phyloP scores from a whole-genome alignment of 306 rosid species.

The Lotus japonicus region DNA sequence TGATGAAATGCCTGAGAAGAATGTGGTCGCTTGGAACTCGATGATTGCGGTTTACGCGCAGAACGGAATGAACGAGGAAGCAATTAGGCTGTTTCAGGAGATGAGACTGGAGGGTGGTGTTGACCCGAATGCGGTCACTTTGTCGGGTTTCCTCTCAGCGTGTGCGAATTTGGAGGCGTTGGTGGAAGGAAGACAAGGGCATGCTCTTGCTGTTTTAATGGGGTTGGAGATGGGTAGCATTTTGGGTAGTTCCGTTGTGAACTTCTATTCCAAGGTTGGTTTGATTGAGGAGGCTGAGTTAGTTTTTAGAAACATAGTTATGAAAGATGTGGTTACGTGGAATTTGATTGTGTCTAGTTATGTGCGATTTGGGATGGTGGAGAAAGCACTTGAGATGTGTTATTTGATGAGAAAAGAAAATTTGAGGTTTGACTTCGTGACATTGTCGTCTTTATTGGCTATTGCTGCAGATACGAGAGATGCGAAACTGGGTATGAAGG shows the following conservation, averaged over 20 bases:
- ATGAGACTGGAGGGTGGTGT: constrained; percentile 51
- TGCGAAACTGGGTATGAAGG: constrained; percentile 50
- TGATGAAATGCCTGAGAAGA: constrained; percentile 46
- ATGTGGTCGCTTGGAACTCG: constrained; percentile 71
- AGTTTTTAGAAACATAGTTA: constrained; percentile 39
- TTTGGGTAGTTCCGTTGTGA: constrained; percentile 68
- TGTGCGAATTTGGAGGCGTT: constrained; percentile 50
- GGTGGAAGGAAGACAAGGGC: constrained; percentile 74
- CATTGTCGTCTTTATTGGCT: constrained; percentile 57
- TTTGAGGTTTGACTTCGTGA: constrained; percentile 65
- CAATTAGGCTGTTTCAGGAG: constrained; percentile 38
- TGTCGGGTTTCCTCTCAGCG: constrained; percentile 61
- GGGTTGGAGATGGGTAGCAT: constrained; percentile 52
- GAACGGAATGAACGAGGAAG: constrained; percentile 59
- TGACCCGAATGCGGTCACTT: constrained; percentile 52
- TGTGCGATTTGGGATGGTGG: constrained; percentile 46
- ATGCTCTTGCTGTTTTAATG: constrained; percentile 43
- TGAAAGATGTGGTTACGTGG: constrained; percentile 75
- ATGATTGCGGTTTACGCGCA: constrained; percentile 53
- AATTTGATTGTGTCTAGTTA: constrained; percentile 70
- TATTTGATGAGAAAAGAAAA: constrained; percentile 41
- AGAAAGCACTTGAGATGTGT: constrained; percentile 51
- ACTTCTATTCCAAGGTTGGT: constrained; percentile 78
- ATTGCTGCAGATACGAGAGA: constrained; percentile 53
- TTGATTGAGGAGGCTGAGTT: constrained; percentile 57